Conservation (phyloP, 73 alveolate genomes). For the Paramecium caudatum region DNA sequence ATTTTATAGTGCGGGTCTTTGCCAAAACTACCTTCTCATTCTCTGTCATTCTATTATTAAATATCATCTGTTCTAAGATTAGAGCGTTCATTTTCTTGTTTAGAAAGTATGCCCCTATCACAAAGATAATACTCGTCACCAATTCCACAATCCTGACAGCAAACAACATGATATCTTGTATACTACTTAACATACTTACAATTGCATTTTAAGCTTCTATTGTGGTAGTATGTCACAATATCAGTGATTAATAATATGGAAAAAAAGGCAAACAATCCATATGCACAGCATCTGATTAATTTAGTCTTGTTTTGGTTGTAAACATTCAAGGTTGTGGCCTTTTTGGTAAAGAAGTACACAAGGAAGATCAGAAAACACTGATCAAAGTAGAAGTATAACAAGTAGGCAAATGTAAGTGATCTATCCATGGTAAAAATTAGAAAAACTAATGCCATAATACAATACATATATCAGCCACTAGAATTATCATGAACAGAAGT, state of each 20-base stretch:
- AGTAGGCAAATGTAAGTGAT: conserved; percentile 3
- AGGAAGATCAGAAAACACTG: conserved; percentile 5
- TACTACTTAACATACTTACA: background rate
- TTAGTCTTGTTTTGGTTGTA: conserved; percentile 14
- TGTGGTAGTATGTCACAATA: background rate
- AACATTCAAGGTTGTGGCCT: conserved; percentile 10
- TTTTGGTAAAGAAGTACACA: conserved; percentile 17
- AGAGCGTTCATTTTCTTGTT: conserved; percentile 21
- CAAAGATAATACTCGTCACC: background rate
- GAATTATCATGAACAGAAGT: background rate
- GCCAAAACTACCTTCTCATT: background rate
- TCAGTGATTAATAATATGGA: background rate
- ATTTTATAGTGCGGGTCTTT: background rate
- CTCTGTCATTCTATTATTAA: background rate
- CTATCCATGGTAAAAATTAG: conserved; percentile 1
- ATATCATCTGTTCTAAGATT: background rate
- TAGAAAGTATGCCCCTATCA: background rate
- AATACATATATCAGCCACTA: background rate
- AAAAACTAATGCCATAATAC: background rate
- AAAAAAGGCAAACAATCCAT: conserved; percentile 42
- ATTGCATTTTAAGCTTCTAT: background rate
- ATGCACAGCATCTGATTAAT: conserved; percentile 9
- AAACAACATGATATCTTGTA: background rate
- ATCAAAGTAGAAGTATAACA: conserved; percentile 32
- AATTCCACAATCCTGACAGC: background rate